Conservation (phyloP, 2,329 filamentous ascomycete species). For the Pyrenochaeta sp. region DNA sequence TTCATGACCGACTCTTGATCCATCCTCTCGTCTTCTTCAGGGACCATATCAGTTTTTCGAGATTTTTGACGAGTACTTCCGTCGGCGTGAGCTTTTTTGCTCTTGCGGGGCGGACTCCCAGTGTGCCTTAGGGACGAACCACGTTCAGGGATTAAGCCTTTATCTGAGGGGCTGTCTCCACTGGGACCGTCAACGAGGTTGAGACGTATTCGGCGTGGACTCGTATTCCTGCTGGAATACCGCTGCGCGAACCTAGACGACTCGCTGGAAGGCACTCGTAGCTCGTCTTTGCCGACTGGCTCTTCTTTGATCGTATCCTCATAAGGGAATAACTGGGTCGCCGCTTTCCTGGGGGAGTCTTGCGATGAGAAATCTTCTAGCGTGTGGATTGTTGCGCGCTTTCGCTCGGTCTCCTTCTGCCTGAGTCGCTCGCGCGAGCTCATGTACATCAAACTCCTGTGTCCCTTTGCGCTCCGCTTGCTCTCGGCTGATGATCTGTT, state of each 20-base stretch:
- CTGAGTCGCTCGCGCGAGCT: conserved; percentile 73
- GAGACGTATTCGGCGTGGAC: conserved; percentile 40
- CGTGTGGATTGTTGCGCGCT: conserved; percentile 58
- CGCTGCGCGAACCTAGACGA: conserved; percentile 39
- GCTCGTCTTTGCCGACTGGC: conserved; percentile 29
- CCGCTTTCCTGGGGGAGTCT: conserved; percentile 31
- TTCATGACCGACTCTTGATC: conserved; percentile 33
- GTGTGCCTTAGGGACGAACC: conserved; percentile 46
- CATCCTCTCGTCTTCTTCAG: conserved; percentile 36
- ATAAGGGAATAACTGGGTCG: conserved; percentile 38
- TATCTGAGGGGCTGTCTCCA: conserved; percentile 37
- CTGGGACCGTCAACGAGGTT: conserved; percentile 34
- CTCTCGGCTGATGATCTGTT: conserved; percentile 45
- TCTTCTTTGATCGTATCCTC: conserved; percentile 51
- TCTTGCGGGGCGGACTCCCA: conserved; percentile 44
- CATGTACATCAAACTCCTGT: conserved; percentile 75
- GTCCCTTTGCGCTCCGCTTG: conserved; percentile 44
- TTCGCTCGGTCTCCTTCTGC: conserved; percentile 69
- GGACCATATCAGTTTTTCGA: conserved; percentile 36
- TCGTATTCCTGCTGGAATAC: conserved; percentile 43
- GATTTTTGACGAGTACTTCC: conserved; percentile 36
- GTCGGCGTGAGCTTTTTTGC: conserved; percentile 33
- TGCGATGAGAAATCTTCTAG: conserved; percentile 50
- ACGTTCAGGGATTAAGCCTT: conserved; percentile 44
- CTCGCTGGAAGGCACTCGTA: conserved; percentile 27